Evolutionary conservation across 352 stramenopile species (phyloP), one percentile per base, ranked within the genome.

Genomic region (Paralagenidium karlingii): DNA sequence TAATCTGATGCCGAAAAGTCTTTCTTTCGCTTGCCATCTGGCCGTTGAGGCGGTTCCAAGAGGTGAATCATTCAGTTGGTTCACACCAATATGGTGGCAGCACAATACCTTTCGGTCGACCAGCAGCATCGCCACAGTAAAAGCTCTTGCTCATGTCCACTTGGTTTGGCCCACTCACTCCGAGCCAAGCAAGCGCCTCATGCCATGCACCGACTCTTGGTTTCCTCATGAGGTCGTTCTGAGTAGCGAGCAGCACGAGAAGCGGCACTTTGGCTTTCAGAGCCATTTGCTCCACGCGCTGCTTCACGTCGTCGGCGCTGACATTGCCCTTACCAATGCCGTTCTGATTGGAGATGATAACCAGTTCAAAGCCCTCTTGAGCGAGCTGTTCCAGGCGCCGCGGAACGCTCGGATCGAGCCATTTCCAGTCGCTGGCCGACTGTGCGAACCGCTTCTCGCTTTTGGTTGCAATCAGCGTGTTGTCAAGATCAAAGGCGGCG

Each of bases 1-100:
- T 92, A 86, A 44, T 95, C 84, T 3, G 73, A 80, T 12, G 68
- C 64, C 7, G 78, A 73, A 49, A 92, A 92, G 47, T 92, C 78
- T 45, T 92, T 92, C 22, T 60, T 50, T 7, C 75, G 59, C 2
- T 73, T 75, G 9, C 59, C 41, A 13, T 64, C 60, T 52, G 82
- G n/a, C n/a, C n/a, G n/a, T n/a, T 16, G 13, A 33, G 28, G 28
- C 16, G 16, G 28, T 13, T 33, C 13, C 28, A 33, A n/a, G n/a
- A n/a, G n/a, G n/a, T n/a, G n/a, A n/a, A n/a, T n/a, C n/a, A n/a
- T n/a, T n/a, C n/a, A n/a, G n/a, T n/a, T n/a, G 28, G 28, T 33
- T 33, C 13, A 33, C 13, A 13, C 13, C 13, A 33, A 16, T 13
- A 16, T 33, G 28, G n/a, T n/a, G n/a, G n/a, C n/a, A n/a, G n/a